These are phyloP conservation scores for Priceomyces haplophilus DNA, from an alignment of 805 yeast species.

Conservation along the genomic window DNA sequence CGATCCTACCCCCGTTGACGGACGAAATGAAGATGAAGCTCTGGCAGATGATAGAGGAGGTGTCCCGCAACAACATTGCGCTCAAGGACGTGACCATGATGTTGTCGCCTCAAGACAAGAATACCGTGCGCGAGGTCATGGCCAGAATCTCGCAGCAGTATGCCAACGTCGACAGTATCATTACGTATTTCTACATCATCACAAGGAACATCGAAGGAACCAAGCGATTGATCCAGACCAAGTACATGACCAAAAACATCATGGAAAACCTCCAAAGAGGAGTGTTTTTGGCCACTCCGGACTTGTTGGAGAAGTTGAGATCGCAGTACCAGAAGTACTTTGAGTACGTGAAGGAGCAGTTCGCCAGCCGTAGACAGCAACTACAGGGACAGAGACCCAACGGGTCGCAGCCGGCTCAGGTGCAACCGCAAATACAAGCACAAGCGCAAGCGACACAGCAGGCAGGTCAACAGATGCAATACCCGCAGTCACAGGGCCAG, in stretches of 20 bases:
- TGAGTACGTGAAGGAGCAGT: slow-evolving; percentile 67
- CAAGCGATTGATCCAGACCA: slow-evolving; percentile 70
- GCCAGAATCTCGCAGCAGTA: slow-evolving; percentile 56
- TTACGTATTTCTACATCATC: slow-evolving; percentile 73
- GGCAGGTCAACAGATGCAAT: background rate
- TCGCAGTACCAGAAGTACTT: slow-evolving; percentile 72
- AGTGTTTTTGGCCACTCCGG: slow-evolving; percentile 68
- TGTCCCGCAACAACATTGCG: slow-evolving; percentile 61
- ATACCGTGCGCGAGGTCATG: slow-evolving; percentile 52
- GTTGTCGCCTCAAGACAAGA: slow-evolving; percentile 63
- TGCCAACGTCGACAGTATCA: slow-evolving; percentile 68
- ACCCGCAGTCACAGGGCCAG: slow-evolving; percentile 5
- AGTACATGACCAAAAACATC: slow-evolving; percentile 74
- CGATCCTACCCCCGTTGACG: slow-evolving; percentile 38
- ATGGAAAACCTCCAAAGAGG: slow-evolving; percentile 66
- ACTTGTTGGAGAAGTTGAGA: slow-evolving; percentile 65
- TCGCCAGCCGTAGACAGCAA: slow-evolving; percentile 38
- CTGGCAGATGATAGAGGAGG: slow-evolving; percentile 65
- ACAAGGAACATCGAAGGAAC: slow-evolving; percentile 77
- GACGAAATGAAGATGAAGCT: slow-evolving; percentile 64
- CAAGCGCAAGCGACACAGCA: slow-evolving; percentile 13
- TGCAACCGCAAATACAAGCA: slow-evolving; percentile 16
- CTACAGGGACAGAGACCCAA: slow-evolving; percentile 28
- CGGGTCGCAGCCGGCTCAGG: slow-evolving; percentile 16
- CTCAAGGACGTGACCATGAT: slow-evolving; percentile 62